Conservation (phyloP, 73 alveolate genomes). For the Uronychia binucleata region DNA sequence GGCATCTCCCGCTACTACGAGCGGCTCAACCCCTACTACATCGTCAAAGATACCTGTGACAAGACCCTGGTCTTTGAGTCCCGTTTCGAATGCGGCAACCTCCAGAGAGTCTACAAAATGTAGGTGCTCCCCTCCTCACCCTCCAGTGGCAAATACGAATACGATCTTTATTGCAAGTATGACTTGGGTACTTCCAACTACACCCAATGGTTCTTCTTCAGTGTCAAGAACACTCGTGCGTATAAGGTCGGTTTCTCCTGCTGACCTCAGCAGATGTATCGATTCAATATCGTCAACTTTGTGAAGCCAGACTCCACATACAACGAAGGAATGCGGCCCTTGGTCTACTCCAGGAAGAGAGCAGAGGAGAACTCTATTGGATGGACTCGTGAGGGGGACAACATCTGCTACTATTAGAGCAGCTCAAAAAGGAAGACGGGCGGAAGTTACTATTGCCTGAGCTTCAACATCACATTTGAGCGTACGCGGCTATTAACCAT, state of each 20-base stretch:
- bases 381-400: constrained; percentile 33
- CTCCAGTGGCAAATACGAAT: constrained; percentile 72
- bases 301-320: constrained; percentile 62
- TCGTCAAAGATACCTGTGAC: constrained; percentile 12
- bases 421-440: constrained; percentile 37
- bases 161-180: constrained; percentile 78
- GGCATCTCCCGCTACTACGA: constrained; percentile 31
- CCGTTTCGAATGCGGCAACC: constrained; percentile 97
- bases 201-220: constrained; percentile 89
- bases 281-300: constrained; percentile 74
- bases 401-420: constrained; percentile 26
- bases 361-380: constrained; percentile 55
- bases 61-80: constrained; percentile 50
- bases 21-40: constrained; percentile 33
- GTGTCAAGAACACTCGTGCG: constrained; percentile 78
- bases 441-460: constrained; percentile 24
- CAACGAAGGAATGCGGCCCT: constrained; percentile 76
- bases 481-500: constrained; percentile 33
- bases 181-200: constrained; percentile 86
- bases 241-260: neutral
- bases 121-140: neutral
- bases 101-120: constrained; percentile 86
- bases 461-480: constrained; percentile 10
- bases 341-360: constrained; percentile 79
- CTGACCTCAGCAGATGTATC: constrained; percentile 64